Percentiles rank a stretch among this genome's conserved stretches.
These are phyloP conservation scores for Trichosanthes truncata DNA, from an alignment of 306 rosid species.

Conservation along the genomic window DNA sequence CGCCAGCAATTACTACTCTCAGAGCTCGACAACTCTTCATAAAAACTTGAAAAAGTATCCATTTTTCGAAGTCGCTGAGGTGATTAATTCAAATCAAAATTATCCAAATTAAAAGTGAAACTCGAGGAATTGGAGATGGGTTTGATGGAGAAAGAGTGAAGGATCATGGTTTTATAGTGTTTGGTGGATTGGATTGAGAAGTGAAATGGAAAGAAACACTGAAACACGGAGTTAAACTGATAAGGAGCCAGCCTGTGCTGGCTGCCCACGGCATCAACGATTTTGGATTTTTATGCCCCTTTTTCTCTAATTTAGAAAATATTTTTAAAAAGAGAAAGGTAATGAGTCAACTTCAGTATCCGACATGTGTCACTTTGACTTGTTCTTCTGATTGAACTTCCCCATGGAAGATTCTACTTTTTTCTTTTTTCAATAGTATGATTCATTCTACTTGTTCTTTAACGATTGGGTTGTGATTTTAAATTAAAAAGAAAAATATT, in stretches of 20 bases:
- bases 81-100: background rate
- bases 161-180: background rate
- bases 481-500: background rate
- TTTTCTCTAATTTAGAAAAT: background rate
- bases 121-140: background rate
- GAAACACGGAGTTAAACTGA: conserved; percentile 20
- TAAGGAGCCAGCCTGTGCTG: conserved; percentile 26
- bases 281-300: background rate
- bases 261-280: background rate
- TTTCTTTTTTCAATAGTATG: background rate
- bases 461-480: background rate
- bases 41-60: conserved; percentile 18
- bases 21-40: conserved; percentile 18
- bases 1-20: conserved; percentile 9
- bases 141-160: background rate
- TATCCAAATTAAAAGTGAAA: background rate
- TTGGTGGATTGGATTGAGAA: background rate
- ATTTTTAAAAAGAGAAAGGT: background rate
- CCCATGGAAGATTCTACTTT: background rate
- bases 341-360: background rate
- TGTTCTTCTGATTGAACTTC: background rate
- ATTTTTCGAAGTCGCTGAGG: conserved; percentile 8
- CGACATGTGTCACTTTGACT: conserved; percentile 5
- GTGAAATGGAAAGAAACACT: background rate
- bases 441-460: background rate